phyloP scores from a whole-genome alignment of 2,329 filamentous ascomycete genomes.

The Cladobotryum protrusum region DNA sequence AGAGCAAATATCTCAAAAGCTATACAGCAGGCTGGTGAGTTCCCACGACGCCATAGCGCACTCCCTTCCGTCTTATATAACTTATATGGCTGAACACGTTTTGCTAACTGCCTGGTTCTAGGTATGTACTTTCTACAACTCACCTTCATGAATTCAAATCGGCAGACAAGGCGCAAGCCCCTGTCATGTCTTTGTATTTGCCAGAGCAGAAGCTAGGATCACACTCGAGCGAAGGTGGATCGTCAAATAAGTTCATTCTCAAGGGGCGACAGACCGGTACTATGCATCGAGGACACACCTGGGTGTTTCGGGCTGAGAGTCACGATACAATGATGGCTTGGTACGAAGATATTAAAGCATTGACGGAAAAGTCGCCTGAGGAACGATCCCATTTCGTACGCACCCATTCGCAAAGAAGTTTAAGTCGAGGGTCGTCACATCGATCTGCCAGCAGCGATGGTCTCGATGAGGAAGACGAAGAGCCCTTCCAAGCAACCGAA shows the following conservation, averaged over 20 bases:
- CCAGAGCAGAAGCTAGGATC: conserved; percentile 94
- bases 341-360: conserved; percentile 84
- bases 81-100: neutral
- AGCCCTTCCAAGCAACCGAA: conserved; percentile 51
- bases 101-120: conserved; percentile 27
- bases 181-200: conserved; percentile 93
- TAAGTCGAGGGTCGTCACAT: conserved; percentile 57
- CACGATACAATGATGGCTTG: conserved; percentile 96
- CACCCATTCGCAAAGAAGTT: conserved; percentile 70
- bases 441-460: conserved; percentile 67
- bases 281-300: conserved; percentile 77
- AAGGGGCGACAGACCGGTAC: conserved; percentile 91
- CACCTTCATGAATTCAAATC: conserved; percentile 99
- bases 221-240: conserved; percentile 73
- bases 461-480: conserved; percentile 67
- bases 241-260: conserved; percentile 95
- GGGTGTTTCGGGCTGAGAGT: conserved; percentile 65
- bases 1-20: conserved; percentile 98
- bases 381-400: conserved; percentile 84
- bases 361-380: conserved; percentile 83
- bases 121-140: conserved; percentile 93
- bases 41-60: neutral
- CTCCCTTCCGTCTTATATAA: neutral
- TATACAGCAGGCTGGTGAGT: conserved; percentile 89
- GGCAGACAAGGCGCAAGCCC: conserved; percentile 85